Evolutionary conservation across 306 rosid species (phyloP), one percentile per base, ranked within the genome.

Genomic region (Sechiopsis laciniata): DNA sequence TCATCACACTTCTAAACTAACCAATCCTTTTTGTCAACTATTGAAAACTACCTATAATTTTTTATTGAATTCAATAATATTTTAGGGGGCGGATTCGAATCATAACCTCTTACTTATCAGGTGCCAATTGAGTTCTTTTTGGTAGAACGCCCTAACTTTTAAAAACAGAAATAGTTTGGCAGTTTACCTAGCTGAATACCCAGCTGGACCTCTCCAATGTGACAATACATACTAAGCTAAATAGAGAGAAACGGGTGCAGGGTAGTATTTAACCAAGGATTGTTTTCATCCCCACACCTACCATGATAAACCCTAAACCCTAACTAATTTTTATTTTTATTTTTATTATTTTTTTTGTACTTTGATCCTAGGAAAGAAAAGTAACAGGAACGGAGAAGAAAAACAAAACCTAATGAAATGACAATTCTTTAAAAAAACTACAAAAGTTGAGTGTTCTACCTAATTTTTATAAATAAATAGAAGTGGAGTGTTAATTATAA

Each of bases 251-350:
- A 26, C 17, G 10, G 4, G 3, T 24, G 9, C 42, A 60, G 46
- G 20, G 67, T 61, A 61, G 65, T 15, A 52, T 52, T 52, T 52
- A 52, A 52, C 60, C 60, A 17, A 55, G 60, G 60, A 54, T 54
- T 15, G 22, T 55, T 55, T 53, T n/a, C 57, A 53, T 53, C 20
- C 20, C 57, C 57, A 15, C 20, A 53, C 57, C 57, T 16, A 53
- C 57, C 57, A 12, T 53, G 57, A 14, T 53, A 5, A 17, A 17
- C 15, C 15, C 16, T 16, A 53, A 53, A 26, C 32, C 32, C 32
- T 26, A 26, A 26, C 32, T 26, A 26, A 26, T 26, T 26, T 26
- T 26, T 26, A 1, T 26, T 26, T 26, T 26, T 26, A 1, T 26
- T 26, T 26, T 26, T 26, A n/a, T n/a, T n/a, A n/a, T n/a, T n/a